phyloP scores from a whole-genome alignment of 1,139 yeast species.

The Meyerozyma athensensis region DNA sequence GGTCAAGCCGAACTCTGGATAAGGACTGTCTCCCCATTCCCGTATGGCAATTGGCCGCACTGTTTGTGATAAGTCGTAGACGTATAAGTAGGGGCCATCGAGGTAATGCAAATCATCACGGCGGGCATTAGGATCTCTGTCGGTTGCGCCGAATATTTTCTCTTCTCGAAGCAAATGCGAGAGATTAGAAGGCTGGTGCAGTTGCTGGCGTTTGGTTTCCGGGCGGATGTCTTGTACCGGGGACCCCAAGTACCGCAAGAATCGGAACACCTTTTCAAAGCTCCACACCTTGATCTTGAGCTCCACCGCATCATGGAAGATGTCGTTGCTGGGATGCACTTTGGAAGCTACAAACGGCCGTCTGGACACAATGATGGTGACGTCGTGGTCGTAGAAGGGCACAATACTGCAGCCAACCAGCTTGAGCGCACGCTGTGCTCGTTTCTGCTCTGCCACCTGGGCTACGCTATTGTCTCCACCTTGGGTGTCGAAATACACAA shows the following conservation, averaged over 20 bases:
- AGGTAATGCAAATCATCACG: slow-evolving; percentile 85
- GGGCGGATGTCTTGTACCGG: slow-evolving; percentile 9
- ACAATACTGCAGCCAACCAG: slow-evolving; percentile 63
- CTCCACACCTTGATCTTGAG: slow-evolving; percentile 80
- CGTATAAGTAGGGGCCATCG: slow-evolving; percentile 59
- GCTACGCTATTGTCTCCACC: slow-evolving; percentile 46
- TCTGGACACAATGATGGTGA: slow-evolving; percentile 79
- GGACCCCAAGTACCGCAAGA: slow-evolving; percentile 64
- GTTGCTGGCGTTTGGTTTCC: slow-evolving; percentile 5
- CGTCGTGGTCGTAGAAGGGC: slow-evolving; percentile 71
- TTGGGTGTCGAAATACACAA: slow-evolving; percentile 74
- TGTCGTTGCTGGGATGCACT: slow-evolving; percentile 48
- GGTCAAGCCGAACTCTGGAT: slow-evolving; percentile 41
- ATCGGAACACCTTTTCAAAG: slow-evolving; percentile 77
- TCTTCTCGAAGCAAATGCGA: slow-evolving; percentile 77
- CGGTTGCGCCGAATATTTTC: slow-evolving; percentile 79
- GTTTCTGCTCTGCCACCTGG: slow-evolving; percentile 46
- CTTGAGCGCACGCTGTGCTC: slow-evolving; percentile 50
- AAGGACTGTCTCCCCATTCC: slow-evolving; percentile 62
- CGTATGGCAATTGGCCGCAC: slow-evolving; percentile 79
- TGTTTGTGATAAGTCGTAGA: slow-evolving; percentile 75
- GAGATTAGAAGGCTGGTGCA: slow-evolving; percentile 29
- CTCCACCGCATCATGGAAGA: slow-evolving; percentile 58
- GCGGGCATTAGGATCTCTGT: slow-evolving; percentile 80
- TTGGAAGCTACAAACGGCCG: slow-evolving; percentile 21